phyloP scores from a whole-genome alignment of 108 stramenopile genomes.

The Aureococcus anophagefferens region DNA sequence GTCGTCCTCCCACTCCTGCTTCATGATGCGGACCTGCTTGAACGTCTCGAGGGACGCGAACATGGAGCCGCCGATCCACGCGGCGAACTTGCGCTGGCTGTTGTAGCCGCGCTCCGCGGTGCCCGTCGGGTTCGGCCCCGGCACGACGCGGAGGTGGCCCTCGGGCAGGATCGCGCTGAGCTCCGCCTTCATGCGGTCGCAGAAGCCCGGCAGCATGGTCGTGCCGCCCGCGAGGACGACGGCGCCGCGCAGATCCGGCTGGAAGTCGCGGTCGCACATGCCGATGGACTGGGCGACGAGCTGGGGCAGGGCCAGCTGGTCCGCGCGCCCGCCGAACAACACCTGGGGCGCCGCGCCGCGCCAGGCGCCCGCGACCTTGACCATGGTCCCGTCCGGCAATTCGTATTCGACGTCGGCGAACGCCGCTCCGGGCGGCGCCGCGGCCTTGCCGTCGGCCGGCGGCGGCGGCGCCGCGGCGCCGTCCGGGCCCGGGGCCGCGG shows the following conservation, averaged over 20 bases:
- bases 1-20: constrained; percentile 45
- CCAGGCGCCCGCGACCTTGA: constrained; percentile 16
- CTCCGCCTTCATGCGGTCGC: constrained; percentile 27
- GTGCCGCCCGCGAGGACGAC: constrained; percentile 40
- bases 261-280: constrained; percentile 11
- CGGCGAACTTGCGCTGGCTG: constrained; percentile 34
- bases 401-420: not conserved
- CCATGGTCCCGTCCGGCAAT: no score
- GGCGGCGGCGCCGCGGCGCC: constrained; percentile 19
- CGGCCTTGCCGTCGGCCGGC: no score
- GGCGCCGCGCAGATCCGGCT: constrained; percentile 22
- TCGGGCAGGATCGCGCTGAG: not conserved
- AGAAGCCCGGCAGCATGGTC: constrained; percentile 34
- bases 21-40: constrained; percentile 46
- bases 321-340: not conserved
- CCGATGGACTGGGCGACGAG: not conserved
- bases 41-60: constrained; percentile 54
- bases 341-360: not conserved
- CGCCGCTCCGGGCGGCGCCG: constrained; percentile 17
- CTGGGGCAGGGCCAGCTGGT: not conserved
- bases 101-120: constrained; percentile 36
- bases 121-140: constrained; percentile 8
- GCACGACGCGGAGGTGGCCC: constrained; percentile 17
- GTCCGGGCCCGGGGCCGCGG: constrained; percentile 17
- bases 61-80: constrained; percentile 51